Percentiles rank a stretch among this genome's conserved stretches.
Evolutionary conservation across 257 asterid species (phyloP).

Genomic region (Solanum commersonii): DNA sequence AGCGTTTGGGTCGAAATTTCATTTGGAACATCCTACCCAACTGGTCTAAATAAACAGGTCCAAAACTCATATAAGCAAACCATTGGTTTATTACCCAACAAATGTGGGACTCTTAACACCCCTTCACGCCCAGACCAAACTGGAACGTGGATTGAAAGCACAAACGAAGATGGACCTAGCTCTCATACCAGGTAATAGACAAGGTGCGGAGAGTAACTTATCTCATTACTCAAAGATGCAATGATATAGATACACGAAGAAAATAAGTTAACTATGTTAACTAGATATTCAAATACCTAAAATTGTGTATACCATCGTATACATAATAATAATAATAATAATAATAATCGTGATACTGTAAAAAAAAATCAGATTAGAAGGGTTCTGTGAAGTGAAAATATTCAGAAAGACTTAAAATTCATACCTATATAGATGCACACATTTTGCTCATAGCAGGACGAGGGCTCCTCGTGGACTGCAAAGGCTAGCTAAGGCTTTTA

Average conservation of each 20-base stretch:
- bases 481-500: too few species aligned
- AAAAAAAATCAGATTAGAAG: not conserved
- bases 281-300: not conserved
- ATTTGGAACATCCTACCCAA: not conserved
- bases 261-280: not conserved
- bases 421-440: too few species aligned
- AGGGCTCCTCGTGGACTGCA: too few species aligned
- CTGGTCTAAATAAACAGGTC: slow-evolving; percentile 56
- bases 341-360: not conserved
- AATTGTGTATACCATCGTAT: not conserved
- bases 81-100: not conserved
- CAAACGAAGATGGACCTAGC: not conserved
- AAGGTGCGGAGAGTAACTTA: not conserved
- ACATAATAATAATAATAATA: too few species aligned
- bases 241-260: not conserved
- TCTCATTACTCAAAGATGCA: not conserved
- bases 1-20: not conserved
- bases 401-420: too few species aligned
- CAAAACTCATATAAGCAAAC: not conserved
- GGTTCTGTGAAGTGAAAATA: too few species aligned
- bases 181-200: not conserved
- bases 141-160: not conserved
- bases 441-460: too few species aligned
- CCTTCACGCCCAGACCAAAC: not conserved
- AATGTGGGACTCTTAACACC: not conserved